Percentiles rank a stretch among this genome's conserved stretches.
Conservation (phyloP, 208 protist species). For the Trypanosoma caninum region DNA sequence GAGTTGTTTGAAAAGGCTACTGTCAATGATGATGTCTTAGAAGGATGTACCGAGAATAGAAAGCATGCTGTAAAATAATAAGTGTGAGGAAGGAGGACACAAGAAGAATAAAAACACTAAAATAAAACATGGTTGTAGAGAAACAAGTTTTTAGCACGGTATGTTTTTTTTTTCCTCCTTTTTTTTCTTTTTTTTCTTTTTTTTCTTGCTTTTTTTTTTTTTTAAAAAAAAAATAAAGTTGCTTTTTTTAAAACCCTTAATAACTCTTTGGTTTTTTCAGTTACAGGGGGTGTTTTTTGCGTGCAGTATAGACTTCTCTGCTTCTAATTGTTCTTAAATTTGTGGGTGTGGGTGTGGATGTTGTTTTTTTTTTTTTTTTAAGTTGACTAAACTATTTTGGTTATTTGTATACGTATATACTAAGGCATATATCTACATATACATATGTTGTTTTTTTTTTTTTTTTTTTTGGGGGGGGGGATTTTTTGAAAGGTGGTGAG, state of each 20-base stretch:
- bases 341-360: not conserved
- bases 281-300: not conserved
- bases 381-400: too few species aligned
- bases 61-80: too few species aligned
- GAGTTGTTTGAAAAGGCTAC: not conserved
- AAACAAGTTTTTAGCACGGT: too few species aligned
- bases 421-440: not conserved
- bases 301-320: not conserved
- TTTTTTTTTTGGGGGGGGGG: not conserved
- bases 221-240: not conserved
- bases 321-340: not conserved
- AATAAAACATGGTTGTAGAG: too few species aligned
- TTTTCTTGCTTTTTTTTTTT: not conserved
- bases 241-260: not conserved
- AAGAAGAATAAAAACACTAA: not conserved
- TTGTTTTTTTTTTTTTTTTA: too few species aligned
- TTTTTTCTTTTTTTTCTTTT: not conserved
- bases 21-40: not conserved
- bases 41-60: too few species aligned
- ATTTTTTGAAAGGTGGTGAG: not conserved
- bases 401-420: too few species aligned
- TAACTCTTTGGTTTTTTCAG: not conserved
- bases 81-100: not conserved
- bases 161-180: not conserved
- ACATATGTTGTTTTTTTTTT: constrained; percentile 6